Conservation (phyloP, 768 basidiomycete species). For the Pleurotus ostreatus region DNA sequence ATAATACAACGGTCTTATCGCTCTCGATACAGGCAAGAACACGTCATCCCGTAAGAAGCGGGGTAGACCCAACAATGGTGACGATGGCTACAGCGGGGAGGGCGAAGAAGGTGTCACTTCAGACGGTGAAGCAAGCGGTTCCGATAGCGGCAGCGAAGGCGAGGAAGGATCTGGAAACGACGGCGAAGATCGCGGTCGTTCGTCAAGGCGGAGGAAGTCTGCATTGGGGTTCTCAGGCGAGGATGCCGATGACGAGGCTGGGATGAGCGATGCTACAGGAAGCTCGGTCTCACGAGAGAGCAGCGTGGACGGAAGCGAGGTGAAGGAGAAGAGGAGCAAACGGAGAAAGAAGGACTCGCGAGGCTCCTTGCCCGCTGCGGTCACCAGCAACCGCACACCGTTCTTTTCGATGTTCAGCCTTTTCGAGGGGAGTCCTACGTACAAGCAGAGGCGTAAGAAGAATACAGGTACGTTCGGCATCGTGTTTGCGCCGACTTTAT, state of each 20-base stretch:
- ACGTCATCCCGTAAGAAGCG: background rate
- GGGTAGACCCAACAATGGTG: conserved; percentile 23
- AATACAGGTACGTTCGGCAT: conserved; percentile 12
- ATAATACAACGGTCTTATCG: conserved; percentile 8
- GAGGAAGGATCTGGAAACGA: conserved; percentile 18
- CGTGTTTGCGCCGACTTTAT: background rate
- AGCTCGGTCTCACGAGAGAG: conserved; percentile 9
- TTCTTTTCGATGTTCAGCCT: conserved; percentile 70
- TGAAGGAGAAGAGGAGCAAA: conserved; percentile 5
- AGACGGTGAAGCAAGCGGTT: conserved; percentile 27
- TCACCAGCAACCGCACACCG: conserved; percentile 43
- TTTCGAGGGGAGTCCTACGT: conserved; percentile 80
- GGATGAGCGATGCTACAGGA: background rate
- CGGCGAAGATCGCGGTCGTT: conserved; percentile 3
- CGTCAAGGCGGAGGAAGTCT: background rate
- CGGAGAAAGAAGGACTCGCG: background rate
- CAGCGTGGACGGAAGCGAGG: conserved; percentile 14
- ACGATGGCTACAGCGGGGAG: conserved; percentile 36
- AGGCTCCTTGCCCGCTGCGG: conserved; percentile 13
- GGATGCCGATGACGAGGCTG: conserved; percentile 5
- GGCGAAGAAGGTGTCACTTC: conserved; percentile 33
- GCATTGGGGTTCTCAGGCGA: background rate
- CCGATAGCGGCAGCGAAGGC: conserved; percentile 13
- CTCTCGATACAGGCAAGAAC: background rate
- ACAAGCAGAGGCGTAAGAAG: conserved; percentile 88